Percentiles rank a stretch among this genome's conserved stretches.
phyloP scores from a whole-genome alignment of 2,329 filamentous ascomycete species.

The Chaetoscypha palmicola region DNA sequence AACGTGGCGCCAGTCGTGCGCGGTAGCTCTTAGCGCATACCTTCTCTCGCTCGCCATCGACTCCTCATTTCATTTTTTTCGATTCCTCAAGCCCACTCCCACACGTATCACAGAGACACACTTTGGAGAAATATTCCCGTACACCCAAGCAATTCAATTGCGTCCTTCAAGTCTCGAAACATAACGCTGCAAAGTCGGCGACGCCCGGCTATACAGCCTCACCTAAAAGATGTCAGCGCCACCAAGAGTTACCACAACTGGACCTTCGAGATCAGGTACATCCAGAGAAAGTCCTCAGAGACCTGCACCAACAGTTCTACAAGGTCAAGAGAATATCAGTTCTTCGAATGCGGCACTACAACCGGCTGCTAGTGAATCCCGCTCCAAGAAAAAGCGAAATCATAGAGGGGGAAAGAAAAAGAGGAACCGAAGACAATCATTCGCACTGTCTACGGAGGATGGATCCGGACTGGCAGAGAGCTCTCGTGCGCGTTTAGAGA shows the following conservation, averaged over 20 bases:
- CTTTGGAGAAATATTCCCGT: too few species aligned
- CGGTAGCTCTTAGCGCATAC: not conserved
- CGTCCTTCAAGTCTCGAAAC: too few species aligned
- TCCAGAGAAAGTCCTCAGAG: conserved; percentile 11
- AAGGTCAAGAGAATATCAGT: conserved; percentile 10
- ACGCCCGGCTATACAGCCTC: too few species aligned
- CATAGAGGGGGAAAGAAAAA: conserved; percentile 75
- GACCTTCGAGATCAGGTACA: conserved; percentile 10
- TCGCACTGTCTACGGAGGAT: conserved; percentile 56
- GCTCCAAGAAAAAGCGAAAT: conserved; percentile 56
- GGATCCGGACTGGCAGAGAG: conserved; percentile 30
- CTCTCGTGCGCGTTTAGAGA: conserved; percentile 30
- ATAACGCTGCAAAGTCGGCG: too few species aligned
- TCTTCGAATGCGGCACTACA: conserved; percentile 16
- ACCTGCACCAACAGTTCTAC: conserved; percentile 24
- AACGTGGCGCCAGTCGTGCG: not conserved
- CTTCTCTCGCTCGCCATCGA: too few species aligned
- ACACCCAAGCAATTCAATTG: too few species aligned
- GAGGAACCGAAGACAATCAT: conserved; percentile 70
- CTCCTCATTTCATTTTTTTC: too few species aligned
- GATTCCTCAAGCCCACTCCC: too few species aligned
- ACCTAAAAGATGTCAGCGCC: conserved; percentile 7
- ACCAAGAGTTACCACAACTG: conserved; percentile 2
- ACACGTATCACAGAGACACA: too few species aligned
- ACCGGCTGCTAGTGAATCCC: conserved; percentile 10